A percentile compares a stretch with the other conserved stretches of the same genome.
Conservation (phyloP, 192 early-diverging fungal genomes). For the Dissophora globulifera region DNA sequence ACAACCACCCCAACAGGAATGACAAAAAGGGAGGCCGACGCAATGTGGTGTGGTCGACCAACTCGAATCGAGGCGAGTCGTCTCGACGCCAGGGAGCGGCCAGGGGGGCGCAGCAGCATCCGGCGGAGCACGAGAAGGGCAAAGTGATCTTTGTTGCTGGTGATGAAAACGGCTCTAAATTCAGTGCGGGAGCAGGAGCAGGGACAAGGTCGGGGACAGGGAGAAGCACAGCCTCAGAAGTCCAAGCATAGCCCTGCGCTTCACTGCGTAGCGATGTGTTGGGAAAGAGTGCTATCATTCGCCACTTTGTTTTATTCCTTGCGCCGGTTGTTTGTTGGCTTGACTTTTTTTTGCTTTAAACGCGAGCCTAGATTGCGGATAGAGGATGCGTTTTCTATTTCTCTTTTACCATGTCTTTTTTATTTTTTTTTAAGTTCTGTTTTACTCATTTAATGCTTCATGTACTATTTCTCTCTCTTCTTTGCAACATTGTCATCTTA, state of each 20-base stretch:
- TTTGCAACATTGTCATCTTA: constrained; percentile 16
- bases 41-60: constrained; percentile 46
- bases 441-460: no score
- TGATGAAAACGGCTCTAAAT: background rate
- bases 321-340: no score
- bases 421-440: constrained; percentile 2
- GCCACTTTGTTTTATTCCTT: no score
- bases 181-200: background rate
- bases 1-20: no score
- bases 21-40: constrained; percentile 20
- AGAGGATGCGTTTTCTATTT: background rate
- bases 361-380: no score
- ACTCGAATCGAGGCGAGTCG: constrained; percentile 46
- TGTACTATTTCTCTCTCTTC: no score
- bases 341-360: no score
- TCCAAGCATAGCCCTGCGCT: no score
- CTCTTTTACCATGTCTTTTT: background rate
- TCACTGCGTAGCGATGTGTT: no score
- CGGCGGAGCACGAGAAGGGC: constrained; percentile 6
- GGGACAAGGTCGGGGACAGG: no score
- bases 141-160: constrained; percentile 19
- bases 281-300: no score
- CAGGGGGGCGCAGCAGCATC: background rate
- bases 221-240: no score
- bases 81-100: constrained; percentile 7